Evolutionary conservation across 108 stramenopile genomes (phyloP), one percentile per base, ranked within the genome.

Genomic region (Cyclotella choctawhatcheeana): DNA sequence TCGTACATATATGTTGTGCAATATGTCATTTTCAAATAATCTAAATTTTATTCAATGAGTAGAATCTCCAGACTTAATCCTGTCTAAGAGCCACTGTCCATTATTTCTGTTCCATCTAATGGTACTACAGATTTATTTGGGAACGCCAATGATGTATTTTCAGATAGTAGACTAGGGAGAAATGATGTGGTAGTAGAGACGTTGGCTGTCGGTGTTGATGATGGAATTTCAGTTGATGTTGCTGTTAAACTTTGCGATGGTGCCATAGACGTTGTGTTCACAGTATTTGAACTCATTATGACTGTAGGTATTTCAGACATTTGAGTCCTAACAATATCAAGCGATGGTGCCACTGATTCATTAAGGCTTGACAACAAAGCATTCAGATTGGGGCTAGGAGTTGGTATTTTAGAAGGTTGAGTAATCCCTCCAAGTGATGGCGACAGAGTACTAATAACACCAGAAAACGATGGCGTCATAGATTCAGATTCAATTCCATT

Each of bases 271-370:
- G 1, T 14, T 4, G 55, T 27, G 2, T 18, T 21, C 51, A 4
- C 53, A 12, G 1, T 12, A 27, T 14, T 30, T 56, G 1, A 2
- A 56, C 0, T 56, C 55, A 7, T 10, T 56, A 12, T 56, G 3
- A 30, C 30, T 12, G 22, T 52, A 10, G 10, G 22, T 2, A 22
- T 18, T 24, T 22, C 5, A 2, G 22, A 22, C 22, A 22, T 18
- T 52, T 52, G 21, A 22, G n/a, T 52, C 21, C 1, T 31, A 0
- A n/a, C n/a, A 29, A n/a, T 8, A 8, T 10, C 12, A n/a, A 8
- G n/a, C 12, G 47, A 48, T n/a, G 47, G 47, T 48, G 47, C 8
- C 17, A n/a, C n/a, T 48, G 47, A 48, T 48, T 8, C 47, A 48
- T 10, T 48, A n/a, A 4, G 8, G 4, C 17, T 48, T 48, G 47